These are phyloP conservation scores for Chionographis japonica DNA, from an alignment of 106 monocot genomes.

Conservation along the genomic window DNA sequence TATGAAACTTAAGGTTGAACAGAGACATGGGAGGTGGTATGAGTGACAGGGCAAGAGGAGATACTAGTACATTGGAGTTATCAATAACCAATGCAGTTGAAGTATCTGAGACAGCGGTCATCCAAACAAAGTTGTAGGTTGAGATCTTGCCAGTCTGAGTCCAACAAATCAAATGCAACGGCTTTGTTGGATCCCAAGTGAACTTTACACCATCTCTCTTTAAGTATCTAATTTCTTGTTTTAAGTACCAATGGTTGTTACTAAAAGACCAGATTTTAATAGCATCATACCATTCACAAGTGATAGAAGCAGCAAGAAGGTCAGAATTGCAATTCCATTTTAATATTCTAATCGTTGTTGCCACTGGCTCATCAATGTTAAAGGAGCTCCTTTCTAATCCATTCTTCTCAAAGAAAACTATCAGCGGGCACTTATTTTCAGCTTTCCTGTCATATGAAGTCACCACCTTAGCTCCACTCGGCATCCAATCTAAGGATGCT, in stretches of 20 bases:
- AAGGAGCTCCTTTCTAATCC: slow-evolving; percentile 86
- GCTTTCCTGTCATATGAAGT: slow-evolving; percentile 42
- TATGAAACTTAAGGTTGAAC: slow-evolving; percentile 66
- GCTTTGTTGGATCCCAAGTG: slow-evolving; percentile 87
- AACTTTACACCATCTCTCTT: slow-evolving; percentile 60
- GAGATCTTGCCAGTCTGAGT: slow-evolving; percentile 58
- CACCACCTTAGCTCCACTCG: slow-evolving; percentile 83
- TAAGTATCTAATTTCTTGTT: slow-evolving; percentile 79
- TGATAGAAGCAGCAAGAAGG: slow-evolving; percentile 63
- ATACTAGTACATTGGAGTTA: slow-evolving; percentile 52
- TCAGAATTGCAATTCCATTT: slow-evolving; percentile 95
- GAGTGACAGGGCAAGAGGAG: slow-evolving; percentile 73
- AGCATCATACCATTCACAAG: slow-evolving; percentile 50
- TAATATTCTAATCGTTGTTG: slow-evolving; percentile 35
- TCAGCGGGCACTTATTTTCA: slow-evolving; percentile 49
- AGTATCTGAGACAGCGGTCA: slow-evolving; percentile 65
- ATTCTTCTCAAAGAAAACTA: slow-evolving; percentile 94
- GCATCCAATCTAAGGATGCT: slow-evolving; percentile 89
- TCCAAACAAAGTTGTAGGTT: slow-evolving; percentile 68
- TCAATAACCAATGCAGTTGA: slow-evolving; percentile 82
- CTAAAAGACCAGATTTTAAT: slow-evolving; percentile 80
- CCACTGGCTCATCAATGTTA: slow-evolving; percentile 40
- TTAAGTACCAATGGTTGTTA: slow-evolving; percentile 97
- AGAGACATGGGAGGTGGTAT: slow-evolving; percentile 94
- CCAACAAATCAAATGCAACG: slow-evolving; percentile 80